Evolutionary conservation across 2,329 filamentous ascomycete species (phyloP), one percentile per base, ranked within the genome.

Genomic region (Neopestalotiopsis rosae): DNA sequence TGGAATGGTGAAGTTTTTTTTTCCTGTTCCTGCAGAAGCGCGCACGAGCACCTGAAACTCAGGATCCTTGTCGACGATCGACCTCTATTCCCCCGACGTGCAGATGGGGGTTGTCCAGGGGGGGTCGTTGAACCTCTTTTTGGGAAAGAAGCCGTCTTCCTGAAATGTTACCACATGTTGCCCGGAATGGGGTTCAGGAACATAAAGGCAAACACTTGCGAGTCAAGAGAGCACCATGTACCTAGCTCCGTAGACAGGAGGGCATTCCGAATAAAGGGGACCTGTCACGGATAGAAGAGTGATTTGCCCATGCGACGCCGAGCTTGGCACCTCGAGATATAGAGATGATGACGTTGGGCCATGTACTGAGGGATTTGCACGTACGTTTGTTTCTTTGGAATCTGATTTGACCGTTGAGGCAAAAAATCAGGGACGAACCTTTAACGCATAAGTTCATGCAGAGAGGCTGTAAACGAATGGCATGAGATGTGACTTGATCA

Each of bases 121-220:
- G 34, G 34, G 3, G 3, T 4, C 24, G 24, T 28, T 28, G 24
- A 28, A 28, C 17, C 32, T 32, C 34, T 32, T 40, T 62, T 62
- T 40, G 32, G 59, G 59, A 34, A 10, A 62, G n/a, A n/a, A 30
- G 32, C 59, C 30, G 6, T 38, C 45, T 17, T 64, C 61, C 61
- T 64, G 61, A 64, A 64, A 64, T 64, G 20, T 38, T 28, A 64
- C 61, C 61, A 64, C 61, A 64, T 52, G 38, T 32, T 64, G 30
- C 61, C 24, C 34, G 7, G n/a, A 20, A 13, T 24, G 57, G 24
- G 30, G 14, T 1, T 28, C 24, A 28, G 24, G 24, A 28, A 28
- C 24, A 28, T 28, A 28, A 28, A 3, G 24, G 24, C 24, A 28
- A 28, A 28, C 24, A 28, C 24, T 28, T 28, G 24, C 24, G 24